Conservation (phyloP, 2,329 filamentous ascomycete genomes). For the Xylaria sp. region DNA sequence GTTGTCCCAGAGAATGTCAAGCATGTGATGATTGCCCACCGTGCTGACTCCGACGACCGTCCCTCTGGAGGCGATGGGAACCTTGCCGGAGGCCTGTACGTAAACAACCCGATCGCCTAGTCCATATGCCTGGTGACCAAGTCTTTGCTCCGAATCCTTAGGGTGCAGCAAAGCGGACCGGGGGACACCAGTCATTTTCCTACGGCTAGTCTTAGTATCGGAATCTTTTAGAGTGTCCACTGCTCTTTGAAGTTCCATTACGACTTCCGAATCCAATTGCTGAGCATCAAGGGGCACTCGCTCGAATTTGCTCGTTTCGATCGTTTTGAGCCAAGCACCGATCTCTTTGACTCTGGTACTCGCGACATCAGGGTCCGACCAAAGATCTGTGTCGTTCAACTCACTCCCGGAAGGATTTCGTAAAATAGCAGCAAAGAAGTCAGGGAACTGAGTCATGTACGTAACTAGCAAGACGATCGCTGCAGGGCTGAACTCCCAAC, state of each 20-base stretch:
- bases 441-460: constrained; percentile 94
- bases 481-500: constrained; percentile 95
- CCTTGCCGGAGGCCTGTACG: constrained; percentile 90
- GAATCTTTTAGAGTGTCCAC: constrained; percentile 72
- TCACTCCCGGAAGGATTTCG: constrained; percentile 86
- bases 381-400: constrained; percentile 87
- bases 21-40: constrained; percentile 81
- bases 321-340: constrained; percentile 88
- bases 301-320: constrained; percentile 92
- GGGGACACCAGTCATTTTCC: constrained; percentile 83
- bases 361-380: constrained; percentile 76
- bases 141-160: constrained; percentile 92
- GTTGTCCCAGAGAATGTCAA: constrained; percentile 93
- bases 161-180: constrained; percentile 90
- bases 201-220: constrained; percentile 66
- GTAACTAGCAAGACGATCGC: constrained; percentile 83
- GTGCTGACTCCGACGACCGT: constrained; percentile 96
- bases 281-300: constrained; percentile 96
- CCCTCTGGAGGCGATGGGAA: constrained; percentile 90
- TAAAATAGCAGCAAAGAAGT: constrained; percentile 92
- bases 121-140: constrained; percentile 83
- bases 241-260: constrained; percentile 80
- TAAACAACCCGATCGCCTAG: constrained; percentile 95
- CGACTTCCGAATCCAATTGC: constrained; percentile 91
- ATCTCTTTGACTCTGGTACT: constrained; percentile 91